A percentile compares a stretch with the other conserved stretches of the same genome.
These are phyloP conservation scores for Mrakia blollopis DNA, from an alignment of 768 basidiomycete genomes.

Conservation along the genomic window DNA sequence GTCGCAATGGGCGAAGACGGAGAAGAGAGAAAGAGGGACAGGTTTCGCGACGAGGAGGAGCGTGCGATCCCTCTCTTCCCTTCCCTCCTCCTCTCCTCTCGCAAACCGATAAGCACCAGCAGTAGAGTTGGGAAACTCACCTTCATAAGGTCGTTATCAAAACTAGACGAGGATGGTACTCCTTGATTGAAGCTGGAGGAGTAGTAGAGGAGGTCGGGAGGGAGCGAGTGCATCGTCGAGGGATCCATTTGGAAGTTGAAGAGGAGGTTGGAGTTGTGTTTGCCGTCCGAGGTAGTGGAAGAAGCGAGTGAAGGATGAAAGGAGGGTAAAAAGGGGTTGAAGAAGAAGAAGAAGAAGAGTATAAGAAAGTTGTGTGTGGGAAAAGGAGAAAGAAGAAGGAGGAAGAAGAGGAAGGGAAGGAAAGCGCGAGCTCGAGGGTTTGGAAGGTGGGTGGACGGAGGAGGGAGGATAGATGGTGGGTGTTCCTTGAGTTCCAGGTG, in stretches of 20 bases:
- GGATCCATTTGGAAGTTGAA: not conserved
- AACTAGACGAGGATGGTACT: not conserved
- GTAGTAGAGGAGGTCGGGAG: not conserved
- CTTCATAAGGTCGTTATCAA: slow-evolving; percentile 24
- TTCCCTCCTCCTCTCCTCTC: no score
- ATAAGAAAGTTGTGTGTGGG: not conserved
- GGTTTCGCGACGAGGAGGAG: no score
- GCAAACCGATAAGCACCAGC: no score
- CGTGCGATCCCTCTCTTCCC: not conserved
- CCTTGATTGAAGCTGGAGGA: not conserved
- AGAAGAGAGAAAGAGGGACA: no score
- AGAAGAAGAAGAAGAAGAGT: not conserved
- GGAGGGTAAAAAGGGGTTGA: not conserved
- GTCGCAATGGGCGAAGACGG: no score
- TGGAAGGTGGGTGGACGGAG: no score
- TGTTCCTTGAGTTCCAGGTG: not conserved
- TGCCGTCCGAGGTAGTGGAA: not conserved
- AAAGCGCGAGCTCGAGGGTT: not conserved
- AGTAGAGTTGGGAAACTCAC: slow-evolving; percentile 8
- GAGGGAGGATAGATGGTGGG: not conserved
- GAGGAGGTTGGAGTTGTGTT: not conserved
- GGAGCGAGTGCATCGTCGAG: not conserved
- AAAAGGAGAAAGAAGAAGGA: not conserved
- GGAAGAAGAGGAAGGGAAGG: no score
- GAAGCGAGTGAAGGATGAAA: slow-evolving; percentile 6